Evolutionary conservation across 2,329 filamentous ascomycete species (phyloP).

Genomic region (Colletotrichum melonis): DNA sequence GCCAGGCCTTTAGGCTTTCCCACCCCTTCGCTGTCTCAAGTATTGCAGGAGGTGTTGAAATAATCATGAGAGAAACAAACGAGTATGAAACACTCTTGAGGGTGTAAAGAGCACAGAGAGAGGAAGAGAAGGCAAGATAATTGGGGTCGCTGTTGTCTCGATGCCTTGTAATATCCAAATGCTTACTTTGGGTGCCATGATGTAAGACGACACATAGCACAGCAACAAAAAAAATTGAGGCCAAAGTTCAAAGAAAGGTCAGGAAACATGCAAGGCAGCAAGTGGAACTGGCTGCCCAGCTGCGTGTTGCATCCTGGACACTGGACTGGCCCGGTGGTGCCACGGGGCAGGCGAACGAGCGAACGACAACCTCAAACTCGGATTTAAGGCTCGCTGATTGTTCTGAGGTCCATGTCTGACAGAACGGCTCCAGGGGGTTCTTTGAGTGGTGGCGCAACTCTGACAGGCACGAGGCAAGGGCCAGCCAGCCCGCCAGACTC

Average conservation of each 20-base stretch:
- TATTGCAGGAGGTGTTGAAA: not conserved
- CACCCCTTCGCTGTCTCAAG: not conserved
- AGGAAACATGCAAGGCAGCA: not conserved
- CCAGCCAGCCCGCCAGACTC: not conserved
- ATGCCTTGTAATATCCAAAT: not conserved
- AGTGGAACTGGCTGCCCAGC: not conserved
- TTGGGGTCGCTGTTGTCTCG: not conserved
- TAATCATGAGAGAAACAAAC: not conserved
- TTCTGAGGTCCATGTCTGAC: not conserved
- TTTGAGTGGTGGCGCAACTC: not conserved
- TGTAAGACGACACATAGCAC: not conserved
- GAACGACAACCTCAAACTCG: not conserved
- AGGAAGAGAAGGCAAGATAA: not conserved
- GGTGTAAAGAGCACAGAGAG: not conserved
- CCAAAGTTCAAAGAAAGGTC: not conserved
- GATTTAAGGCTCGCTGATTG: not conserved
- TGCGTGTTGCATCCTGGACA: constrained; percentile 2
- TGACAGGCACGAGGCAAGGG: not conserved
- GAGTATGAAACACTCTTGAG: not conserved
- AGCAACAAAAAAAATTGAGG: not conserved
- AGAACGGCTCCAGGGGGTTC: not conserved
- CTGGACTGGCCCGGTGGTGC: constrained; percentile 10
- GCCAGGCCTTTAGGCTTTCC: not conserved
- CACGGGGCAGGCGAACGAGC: not conserved
- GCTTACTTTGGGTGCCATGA: not conserved